Conservation (phyloP, 73 alveolate species). For the Uronychia binucleata region DNA sequence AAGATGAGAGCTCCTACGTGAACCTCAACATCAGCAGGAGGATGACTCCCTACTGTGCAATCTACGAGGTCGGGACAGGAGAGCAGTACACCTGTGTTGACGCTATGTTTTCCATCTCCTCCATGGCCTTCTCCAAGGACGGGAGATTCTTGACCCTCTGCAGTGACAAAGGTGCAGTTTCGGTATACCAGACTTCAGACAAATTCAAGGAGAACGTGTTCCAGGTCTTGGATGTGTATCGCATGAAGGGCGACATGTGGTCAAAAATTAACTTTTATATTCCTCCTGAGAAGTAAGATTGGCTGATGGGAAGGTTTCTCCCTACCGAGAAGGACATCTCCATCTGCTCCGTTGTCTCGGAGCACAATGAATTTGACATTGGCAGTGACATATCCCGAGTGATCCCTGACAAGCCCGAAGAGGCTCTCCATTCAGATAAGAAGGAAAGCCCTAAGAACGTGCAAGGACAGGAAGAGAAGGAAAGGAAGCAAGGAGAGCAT, state of each 20-base stretch:
- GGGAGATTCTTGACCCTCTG: not conserved
- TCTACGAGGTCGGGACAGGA: not conserved
- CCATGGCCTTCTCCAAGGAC: not conserved
- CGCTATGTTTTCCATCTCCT: not conserved
- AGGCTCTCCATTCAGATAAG: too few relatives aligned
- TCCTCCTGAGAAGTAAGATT: not conserved
- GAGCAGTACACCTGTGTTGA: not conserved
- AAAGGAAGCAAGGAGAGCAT: not conserved
- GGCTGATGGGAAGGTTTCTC: not conserved
- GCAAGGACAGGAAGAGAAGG: not conserved
- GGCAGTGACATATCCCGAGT: not conserved
- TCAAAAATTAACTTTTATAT: not conserved
- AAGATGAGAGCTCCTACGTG: not conserved
- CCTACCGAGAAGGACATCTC: not conserved
- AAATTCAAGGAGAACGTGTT: not conserved
- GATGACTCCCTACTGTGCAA: not conserved
- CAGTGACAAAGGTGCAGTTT: not conserved
- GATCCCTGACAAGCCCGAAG: not conserved
- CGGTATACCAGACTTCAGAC: not conserved
- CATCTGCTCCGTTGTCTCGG: not conserved
- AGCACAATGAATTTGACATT: not conserved
- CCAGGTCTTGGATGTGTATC: not conserved
- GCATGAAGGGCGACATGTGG: not conserved
- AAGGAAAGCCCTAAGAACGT: not conserved
- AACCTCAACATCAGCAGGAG: not conserved